Base-by-base conservation (phyloP, 2,329 filamentous ascomycete genomes). In the Fusarium burgessii region DNA sequence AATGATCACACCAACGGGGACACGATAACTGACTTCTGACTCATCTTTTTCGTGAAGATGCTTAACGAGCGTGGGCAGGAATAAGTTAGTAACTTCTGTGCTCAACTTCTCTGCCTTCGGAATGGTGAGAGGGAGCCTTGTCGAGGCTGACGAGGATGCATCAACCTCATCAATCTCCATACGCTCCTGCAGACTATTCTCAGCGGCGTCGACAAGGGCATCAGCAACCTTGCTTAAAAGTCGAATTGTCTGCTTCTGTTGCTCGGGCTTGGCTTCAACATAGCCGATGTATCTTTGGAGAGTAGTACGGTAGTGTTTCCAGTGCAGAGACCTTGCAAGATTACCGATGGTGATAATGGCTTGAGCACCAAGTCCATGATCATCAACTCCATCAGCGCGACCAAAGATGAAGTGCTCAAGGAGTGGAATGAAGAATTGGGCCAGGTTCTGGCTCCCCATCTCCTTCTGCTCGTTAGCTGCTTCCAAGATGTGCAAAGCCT, bases 11-110 rank as follows among this genome's bases (percentile, higher is more conserved):
- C 94, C 95, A 8, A 97, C 92, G 2, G 95, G 95, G 36, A 98
- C 92, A 79, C 96, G 93, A 56, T 96, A 89, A 82, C 95, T 97
- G 80, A 99, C 95, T 52, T 94, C 95, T 2, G 94, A 91, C 79
- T 99, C 96, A 70, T 98, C 93, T 80, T 98, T 98, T 76, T 97
- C 91, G 75, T 98, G 95, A 32, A 98, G 88, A 78, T 97, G 96
- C 47, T 90, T 89, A n/a, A 91, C 87, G 35, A 99, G 83, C 20
- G 92, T 89, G 1, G 95, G 94, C 40, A 97, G 83, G 74, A 97
- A 92, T 68, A 91, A 90, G 23, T 89, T 88, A 42, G 89, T 87
- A 56, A 98, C 84, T 73, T 97, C 94, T 2, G 88, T 86, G 18
- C 88, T 84, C 36, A 97, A 84, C 78, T 93, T 93, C 13, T 89